Evolutionary conservation across 179 eudicot genomes (phyloP), one percentile per base, ranked within the genome.

Genomic region (Dionaea muscipula): DNA sequence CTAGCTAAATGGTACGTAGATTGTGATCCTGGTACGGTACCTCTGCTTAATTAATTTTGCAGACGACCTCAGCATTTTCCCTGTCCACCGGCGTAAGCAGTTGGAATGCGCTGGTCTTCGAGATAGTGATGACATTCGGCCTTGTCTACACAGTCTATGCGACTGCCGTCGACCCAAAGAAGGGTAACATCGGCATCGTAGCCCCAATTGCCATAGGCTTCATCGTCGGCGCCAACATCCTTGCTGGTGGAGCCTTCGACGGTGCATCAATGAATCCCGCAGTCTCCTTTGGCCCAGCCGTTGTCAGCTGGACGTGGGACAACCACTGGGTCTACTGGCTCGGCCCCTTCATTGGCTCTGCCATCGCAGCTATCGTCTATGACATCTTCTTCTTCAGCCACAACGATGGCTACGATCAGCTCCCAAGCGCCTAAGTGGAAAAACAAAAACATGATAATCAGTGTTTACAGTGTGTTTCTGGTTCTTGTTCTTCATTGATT

Each of bases 241-340:
- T 79, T 35, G 80, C 74, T 7, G 83, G 83, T 27, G 83, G 80
- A 22, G 80, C 80, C 51, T 79, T 79, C 45, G 78, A 75, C 41
- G 80, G 81, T 50, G 80, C 0, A 28, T 79, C 81, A 68, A 79
- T 79, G 84, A 79, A 79, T 77, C 84, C 84, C 1, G 81, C 81
- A 8, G 81, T 75, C 56, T 75, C 83, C 13, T 78, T 78, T 31
- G 80, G 83, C 12, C 83, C 83, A 0, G 83, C 83, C 24, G 78
- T 78, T 10, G 80, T 78, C 9, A 78, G 80, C 72, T 79, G 84
- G 84, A 51, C 81, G 14, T 79, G 84, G 80, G 31, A 37, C 55
- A 56, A 55, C 74, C 84, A 78, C 73, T 74, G 80, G 80, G 77
- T 78, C 58, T 78, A 78, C 72, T 78, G 83, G 80, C 64, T 72